Evolutionary conservation across 345 rosid species (phyloP).

Genomic region (Carallia pectinifolia): DNA sequence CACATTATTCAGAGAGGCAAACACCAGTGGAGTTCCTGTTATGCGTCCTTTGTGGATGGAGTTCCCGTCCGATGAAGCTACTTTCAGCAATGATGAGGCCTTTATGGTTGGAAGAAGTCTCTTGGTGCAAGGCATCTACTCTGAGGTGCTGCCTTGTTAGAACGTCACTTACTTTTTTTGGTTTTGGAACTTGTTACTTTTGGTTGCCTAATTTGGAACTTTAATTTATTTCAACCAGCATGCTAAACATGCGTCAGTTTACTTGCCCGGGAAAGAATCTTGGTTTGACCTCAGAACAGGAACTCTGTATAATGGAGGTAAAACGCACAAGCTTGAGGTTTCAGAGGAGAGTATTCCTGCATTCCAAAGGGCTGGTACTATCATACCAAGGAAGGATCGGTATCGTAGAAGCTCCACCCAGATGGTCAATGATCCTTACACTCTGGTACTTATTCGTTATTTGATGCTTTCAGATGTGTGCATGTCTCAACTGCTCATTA

Average conservation of each 20-base stretch:
- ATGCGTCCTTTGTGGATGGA: constrained; percentile 98
- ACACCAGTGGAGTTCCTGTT: constrained; percentile 77
- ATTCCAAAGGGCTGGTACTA: constrained; percentile 95
- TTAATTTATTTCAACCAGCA: constrained; percentile 38
- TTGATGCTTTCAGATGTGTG: constrained; percentile 2
- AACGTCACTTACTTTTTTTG: neutral
- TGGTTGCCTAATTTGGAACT: constrained; percentile 3
- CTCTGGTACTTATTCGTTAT: constrained; percentile 57
- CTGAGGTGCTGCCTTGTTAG: constrained; percentile 50
- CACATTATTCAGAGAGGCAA: constrained; percentile 96
- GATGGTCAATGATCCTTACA: constrained; percentile 91
- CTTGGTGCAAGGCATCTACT: constrained; percentile 89
- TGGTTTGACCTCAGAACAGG: constrained; percentile 92
- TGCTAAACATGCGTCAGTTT: constrained; percentile 68
- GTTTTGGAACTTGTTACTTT: constrained; percentile 1
- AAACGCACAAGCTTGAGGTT: constrained; percentile 65
- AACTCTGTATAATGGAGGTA: constrained; percentile 58
- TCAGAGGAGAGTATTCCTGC: constrained; percentile 87
- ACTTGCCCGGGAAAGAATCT: constrained; percentile 83
- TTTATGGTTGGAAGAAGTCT: constrained; percentile 95
- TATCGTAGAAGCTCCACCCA: constrained; percentile 90
- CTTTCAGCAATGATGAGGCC: constrained; percentile 86
- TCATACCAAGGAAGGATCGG: constrained; percentile 89
- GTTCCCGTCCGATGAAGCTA: constrained; percentile 83
- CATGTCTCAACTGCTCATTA: constrained; percentile 1